Conservation (phyloP, 78 protist species). For the Guillardia theta region DNA sequence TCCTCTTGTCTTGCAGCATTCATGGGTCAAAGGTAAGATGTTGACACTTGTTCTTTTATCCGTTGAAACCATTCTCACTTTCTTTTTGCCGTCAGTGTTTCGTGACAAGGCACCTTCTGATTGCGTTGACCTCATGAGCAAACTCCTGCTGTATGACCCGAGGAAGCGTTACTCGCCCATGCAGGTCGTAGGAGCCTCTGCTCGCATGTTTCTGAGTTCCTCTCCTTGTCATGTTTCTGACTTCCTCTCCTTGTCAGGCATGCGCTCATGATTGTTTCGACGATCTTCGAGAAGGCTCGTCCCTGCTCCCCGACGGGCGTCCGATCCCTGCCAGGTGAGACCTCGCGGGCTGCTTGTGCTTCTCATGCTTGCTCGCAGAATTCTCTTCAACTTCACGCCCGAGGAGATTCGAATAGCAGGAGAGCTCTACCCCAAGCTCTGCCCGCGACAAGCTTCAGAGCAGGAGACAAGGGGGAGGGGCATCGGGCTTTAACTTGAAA, state of each 20-base stretch:
- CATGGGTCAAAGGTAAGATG: conserved; percentile 38
- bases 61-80: too few species aligned
- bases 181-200: too few species aligned
- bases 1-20: conserved; percentile 48
- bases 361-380: background rate
- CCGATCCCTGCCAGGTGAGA: conserved; percentile 40
- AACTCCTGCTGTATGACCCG: background rate
- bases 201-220: too few species aligned
- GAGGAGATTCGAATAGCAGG: background rate
- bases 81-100: conserved; percentile 48
- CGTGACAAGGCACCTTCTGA: conserved; percentile 23
- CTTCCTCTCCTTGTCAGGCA: too few species aligned
- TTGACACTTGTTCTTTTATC: background rate
- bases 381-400: conserved; percentile 41
- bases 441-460: too few species aligned
- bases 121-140: conserved; percentile 51
- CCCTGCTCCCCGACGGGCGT: background rate
- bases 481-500: too few species aligned
- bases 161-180: background rate
- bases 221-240: too few species aligned
- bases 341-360: too few species aligned
- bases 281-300: conserved; percentile 44
- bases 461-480: too few species aligned
- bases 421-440: background rate
- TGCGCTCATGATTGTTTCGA: conserved; percentile 37